Conservation (phyloP, 108 stramenopile genomes). For the Conticribra weissflogii region DNA sequence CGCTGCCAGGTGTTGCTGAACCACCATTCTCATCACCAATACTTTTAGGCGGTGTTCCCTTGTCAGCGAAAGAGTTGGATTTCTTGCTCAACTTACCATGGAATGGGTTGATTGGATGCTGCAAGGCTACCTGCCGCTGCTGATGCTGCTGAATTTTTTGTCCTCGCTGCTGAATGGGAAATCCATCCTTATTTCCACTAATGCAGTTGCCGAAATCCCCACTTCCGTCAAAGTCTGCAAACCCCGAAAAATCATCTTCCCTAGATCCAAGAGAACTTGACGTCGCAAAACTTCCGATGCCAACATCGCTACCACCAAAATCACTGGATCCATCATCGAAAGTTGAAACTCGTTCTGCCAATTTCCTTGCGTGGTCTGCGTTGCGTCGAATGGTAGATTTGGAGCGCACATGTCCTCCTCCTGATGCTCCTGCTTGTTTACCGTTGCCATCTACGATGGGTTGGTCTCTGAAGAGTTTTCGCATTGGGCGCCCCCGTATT, state of each 20-base stretch:
- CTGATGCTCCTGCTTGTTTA: background rate
- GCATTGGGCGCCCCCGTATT: background rate
- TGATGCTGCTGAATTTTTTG: slow-evolving; percentile 6
- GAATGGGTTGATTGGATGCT: background rate
- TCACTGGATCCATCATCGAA: slow-evolving; percentile 7
- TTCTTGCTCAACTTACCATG: background rate
- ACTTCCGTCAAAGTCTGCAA: background rate
- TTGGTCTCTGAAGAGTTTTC: background rate
- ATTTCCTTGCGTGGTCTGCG: background rate
- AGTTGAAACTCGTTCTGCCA: slow-evolving; percentile 2
- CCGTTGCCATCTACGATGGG: background rate
- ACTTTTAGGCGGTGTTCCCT: background rate
- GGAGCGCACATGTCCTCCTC: background rate
- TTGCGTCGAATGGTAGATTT: slow-evolving; percentile 5
- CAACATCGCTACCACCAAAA: background rate
- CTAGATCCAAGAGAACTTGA: slow-evolving; percentile 6
- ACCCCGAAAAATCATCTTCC: background rate
- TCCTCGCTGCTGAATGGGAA: background rate
- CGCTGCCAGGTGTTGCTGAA: background rate
- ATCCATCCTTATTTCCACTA: background rate
- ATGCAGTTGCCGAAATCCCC: background rate
- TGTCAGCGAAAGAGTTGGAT: background rate
- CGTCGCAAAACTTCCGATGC: background rate
- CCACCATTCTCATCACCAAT: background rate
- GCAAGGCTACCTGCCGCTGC: slow-evolving; percentile 9